phyloP scores from a whole-genome alignment of 1,139 yeast species.

The Sugiyamaella sp. region DNA sequence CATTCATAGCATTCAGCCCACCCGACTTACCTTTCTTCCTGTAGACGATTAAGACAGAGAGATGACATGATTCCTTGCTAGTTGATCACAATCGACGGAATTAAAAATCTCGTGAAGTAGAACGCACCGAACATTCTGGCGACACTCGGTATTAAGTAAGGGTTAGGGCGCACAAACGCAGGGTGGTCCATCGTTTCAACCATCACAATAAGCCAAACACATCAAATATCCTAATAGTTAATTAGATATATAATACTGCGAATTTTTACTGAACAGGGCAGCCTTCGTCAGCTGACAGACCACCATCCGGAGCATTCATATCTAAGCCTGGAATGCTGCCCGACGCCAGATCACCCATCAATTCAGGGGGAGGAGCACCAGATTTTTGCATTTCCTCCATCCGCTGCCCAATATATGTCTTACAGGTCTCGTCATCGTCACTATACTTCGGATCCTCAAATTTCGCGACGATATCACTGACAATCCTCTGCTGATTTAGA shows the following conservation, averaged over 20 bases:
- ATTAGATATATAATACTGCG: neutral
- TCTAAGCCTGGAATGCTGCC: slow-evolving; percentile 59
- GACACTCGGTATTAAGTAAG: neutral
- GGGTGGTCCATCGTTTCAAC: no score
- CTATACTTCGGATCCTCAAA: slow-evolving; percentile 61
- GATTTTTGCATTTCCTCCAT: slow-evolving; percentile 59
- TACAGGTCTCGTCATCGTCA: slow-evolving; percentile 54
- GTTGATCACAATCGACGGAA: neutral
- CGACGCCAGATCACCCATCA: slow-evolving; percentile 66
- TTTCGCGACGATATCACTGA: slow-evolving; percentile 53
- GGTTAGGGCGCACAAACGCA: no score
- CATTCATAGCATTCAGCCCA: neutral
- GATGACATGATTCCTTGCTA: slow-evolving; percentile 30
- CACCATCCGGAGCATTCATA: slow-evolving; percentile 21
- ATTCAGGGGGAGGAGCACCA: slow-evolving; percentile 87
- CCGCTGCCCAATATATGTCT: slow-evolving; percentile 57
- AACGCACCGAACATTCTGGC: neutral
- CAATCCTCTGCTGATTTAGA: slow-evolving; percentile 42
- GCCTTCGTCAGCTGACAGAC: slow-evolving; percentile 16
- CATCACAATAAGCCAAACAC: no score
- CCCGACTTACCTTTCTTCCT: slow-evolving; percentile 63
- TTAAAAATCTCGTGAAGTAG: neutral
- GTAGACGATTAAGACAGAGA: slow-evolving; percentile 74
- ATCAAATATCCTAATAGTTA: no score
- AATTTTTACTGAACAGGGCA: slow-evolving; percentile 18